Base-by-base conservation (phyloP, 2,329 filamentous ascomycete species). In the Verticillium alfalfae region DNA sequence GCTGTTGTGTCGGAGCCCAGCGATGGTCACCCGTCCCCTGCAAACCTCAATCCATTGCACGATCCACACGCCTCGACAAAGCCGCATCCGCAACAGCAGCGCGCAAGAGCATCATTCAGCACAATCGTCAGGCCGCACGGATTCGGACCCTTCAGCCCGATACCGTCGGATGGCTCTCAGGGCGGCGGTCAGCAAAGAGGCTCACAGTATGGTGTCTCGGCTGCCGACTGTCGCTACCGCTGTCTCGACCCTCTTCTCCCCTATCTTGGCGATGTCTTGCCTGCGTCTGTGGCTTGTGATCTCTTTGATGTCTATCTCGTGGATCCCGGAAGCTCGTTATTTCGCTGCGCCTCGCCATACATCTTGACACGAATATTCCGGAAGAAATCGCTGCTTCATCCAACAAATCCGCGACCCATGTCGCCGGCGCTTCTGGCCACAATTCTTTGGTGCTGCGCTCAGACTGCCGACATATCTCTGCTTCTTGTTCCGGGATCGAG, bases 231-330 rank as follows among this genome's bases (percentile, higher is more conserved):
- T 60, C 72, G 68, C n/a, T 79, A 79, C 62, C 69, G 67, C 26
- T 79, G 78, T 57, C 73, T 81, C 1, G 70, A 76, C 5, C 73
- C 76, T 0, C 67, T 81, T 1, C 64, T 81, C 18, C 76, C 75
- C 0, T 72, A 72, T 36, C 68, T 81, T 5, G 63, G 71, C 26
- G 70, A 73, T 54, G 75, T 78, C 56, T 70, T 81, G 52, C 70
- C 75, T 2, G 70, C 73, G 2, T 72, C 73, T 2, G 70, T 80
- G 2, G 80, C 79, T 0, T 80, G 77, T 59, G 76, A 81, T 34
- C 72, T 83, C 13, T 70, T 83, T 2, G 79, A 82, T 57, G 73
- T 80, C 1, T 83, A 79, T 64, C 74, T 83, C 62, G 76, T 75
- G 12, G 78, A 79, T 34, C 75, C 78, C 0, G 77, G 76, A 3